A percentile compares a stretch with the other conserved stretches of the same genome.
These are phyloP conservation scores for Kwoniella heveanensis DNA, from an alignment of 768 basidiomycete species.

Conservation along the genomic window DNA sequence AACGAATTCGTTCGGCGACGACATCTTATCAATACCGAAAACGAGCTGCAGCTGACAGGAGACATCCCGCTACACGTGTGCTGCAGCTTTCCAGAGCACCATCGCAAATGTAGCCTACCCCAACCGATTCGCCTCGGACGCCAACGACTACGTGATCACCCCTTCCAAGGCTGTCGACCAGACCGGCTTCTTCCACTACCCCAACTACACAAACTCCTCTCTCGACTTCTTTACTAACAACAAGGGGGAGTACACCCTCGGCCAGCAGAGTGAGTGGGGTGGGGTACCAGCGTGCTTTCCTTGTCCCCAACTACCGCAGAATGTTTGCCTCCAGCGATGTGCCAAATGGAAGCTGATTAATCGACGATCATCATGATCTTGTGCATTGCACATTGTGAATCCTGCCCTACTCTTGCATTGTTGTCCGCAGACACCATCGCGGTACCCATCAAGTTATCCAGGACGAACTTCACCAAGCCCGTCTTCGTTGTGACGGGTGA, in stretches of 20 bases:
- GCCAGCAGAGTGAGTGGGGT: constrained; percentile 35
- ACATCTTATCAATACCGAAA: no score
- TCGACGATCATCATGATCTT: no score
- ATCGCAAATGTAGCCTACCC: constrained; percentile 41
- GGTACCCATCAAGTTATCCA: constrained; percentile 7
- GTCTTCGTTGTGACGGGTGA: constrained; percentile 38
- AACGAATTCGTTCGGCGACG: no score
- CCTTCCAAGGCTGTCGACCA: constrained; percentile 33
- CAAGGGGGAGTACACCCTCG: constrained; percentile 45
- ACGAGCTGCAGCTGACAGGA: no score
- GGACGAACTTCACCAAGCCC: constrained; percentile 30
- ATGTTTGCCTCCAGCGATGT: no score
- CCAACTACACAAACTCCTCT: constrained; percentile 39
- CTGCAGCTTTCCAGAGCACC: constrained; percentile 27
- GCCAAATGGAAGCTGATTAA: no score
- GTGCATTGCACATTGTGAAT: no score
- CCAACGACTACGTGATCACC: constrained; percentile 39
- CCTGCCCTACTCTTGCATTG: no score
- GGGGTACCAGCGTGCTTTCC: no score
- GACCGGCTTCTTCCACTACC: constrained; percentile 41
- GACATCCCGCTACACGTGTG: no score
- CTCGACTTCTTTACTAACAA: constrained; percentile 32
- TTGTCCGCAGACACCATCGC: constrained; percentile 31
- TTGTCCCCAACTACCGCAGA: no score
- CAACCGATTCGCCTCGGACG: constrained; percentile 25